Evolutionary conservation across 805 yeast species (phyloP), one percentile per base, ranked within the genome.

Genomic region (Wickerhamiella occidentalis): DNA sequence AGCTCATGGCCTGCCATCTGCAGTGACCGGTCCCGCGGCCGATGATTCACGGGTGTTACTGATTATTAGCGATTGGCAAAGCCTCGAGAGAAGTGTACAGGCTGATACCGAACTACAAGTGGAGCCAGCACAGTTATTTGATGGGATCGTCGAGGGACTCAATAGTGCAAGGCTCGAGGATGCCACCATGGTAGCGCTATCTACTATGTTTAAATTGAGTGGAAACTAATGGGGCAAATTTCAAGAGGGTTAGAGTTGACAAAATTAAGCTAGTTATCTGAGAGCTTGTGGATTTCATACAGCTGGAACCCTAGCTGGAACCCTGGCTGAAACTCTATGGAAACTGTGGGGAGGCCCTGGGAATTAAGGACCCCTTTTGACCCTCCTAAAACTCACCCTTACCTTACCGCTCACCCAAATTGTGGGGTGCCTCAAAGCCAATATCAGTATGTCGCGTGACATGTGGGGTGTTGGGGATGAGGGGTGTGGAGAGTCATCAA

Each of bases 91-190:
- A 9, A 67, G 80, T n/a, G 83, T 84, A 53, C 61, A 68, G 21
- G 61, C 62, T 25, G 86, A 79, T 50, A 65, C 68, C 38, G 71
- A 66, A 49, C 66, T 82, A 42, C 77, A 71, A 48, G 69, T 69
- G 0, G 69, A 68, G 38, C 77, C 80, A 1, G 65, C 72, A 12
- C 80, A 79, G 53, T 72, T 86, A 68, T 82, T 86, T 61, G 95
- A 86, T 63, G 79, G 81, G 2, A 68, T 72, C 49, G 45, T 77
- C 21, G 58, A 59, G 6, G 71, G 82, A 6, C 81, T 83, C 1
- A 61, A 66, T 1, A 76, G 81, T 0, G 72, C 76, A 0, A 68
- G 82, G 51, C 70, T 81, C 1, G 94, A 85, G 58, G 95, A 86
- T 62, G 82, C 80, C 3, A 71, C 79, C 1, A 59, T 80, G 64